Conservation (phyloP, 2,329 filamentous ascomycete species). For the Chalara sp. region DNA sequence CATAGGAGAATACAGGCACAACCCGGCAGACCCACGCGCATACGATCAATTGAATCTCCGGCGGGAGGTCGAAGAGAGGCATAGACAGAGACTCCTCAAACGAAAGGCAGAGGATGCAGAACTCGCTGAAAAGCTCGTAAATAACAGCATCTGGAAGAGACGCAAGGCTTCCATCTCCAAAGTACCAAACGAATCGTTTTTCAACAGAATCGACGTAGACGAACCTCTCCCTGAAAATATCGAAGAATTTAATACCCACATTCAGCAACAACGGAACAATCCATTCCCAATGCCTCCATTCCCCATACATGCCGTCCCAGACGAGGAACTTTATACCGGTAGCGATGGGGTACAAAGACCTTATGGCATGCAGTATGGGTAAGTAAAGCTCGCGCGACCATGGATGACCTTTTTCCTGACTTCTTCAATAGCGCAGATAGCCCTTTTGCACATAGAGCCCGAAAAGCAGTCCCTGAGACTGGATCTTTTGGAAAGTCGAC, state of each 20-base stretch:
- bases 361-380: constrained; percentile 63
- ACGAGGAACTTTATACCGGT: constrained; percentile 60
- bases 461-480: constrained; percentile 50
- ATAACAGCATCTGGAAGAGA: too few species aligned
- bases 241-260: neutral
- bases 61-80: too few species aligned
- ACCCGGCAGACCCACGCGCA: too few species aligned
- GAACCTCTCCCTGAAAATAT: neutral
- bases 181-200: too few species aligned
- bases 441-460: constrained; percentile 39
- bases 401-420: constrained; percentile 9
- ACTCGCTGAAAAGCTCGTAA: too few species aligned
- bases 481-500: constrained; percentile 64
- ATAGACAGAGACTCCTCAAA: too few species aligned
- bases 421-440: constrained; percentile 46
- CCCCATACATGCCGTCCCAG: constrained; percentile 62
- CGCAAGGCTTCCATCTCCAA: too few species aligned
- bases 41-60: too few species aligned
- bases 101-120: too few species aligned
- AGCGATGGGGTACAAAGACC: constrained; percentile 59
- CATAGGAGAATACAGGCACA: too few species aligned
- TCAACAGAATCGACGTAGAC: too few species aligned
- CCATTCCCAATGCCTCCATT: constrained; percentile 49
- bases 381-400: constrained; percentile 23
- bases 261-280: too few species aligned